These are phyloP conservation scores for Colletotrichum sojae DNA, from an alignment of 2,329 filamentous ascomycete species.

Conservation along the genomic window DNA sequence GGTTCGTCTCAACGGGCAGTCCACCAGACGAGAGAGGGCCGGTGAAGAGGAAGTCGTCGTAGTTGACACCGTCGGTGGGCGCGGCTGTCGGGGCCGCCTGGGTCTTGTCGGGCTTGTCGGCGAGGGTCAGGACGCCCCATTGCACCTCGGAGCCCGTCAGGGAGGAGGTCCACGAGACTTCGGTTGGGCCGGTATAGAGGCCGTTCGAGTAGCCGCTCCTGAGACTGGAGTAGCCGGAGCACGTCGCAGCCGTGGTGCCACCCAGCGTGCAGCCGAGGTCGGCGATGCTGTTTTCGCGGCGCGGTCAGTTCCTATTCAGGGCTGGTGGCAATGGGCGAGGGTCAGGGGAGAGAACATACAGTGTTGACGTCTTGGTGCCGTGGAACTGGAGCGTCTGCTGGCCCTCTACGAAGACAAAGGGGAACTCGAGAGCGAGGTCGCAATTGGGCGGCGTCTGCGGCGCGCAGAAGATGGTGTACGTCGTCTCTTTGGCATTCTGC, in stretches of 20 bases:
- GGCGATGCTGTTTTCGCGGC: conserved; percentile 53
- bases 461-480: conserved; percentile 65
- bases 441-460: conserved; percentile 57
- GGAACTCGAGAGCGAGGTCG: conserved; percentile 61
- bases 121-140: conserved; percentile 62
- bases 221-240: conserved; percentile 64
- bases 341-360: conserved; percentile 51
- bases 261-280: conserved; percentile 59
- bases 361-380: conserved; percentile 58
- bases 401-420: conserved; percentile 63
- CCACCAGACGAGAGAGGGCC: conserved; percentile 23
- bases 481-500: conserved; percentile 58
- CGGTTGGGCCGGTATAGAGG: conserved; percentile 57
- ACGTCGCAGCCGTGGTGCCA: conserved; percentile 60
- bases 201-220: conserved; percentile 56
- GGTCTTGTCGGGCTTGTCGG: conserved; percentile 52
- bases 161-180: conserved; percentile 61
- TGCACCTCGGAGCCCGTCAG: conserved; percentile 57
- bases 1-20: conserved; percentile 36
- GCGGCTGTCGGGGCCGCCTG: conserved; percentile 2
- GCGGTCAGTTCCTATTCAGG: conserved; percentile 10
- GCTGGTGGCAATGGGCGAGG: background rate
- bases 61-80: conserved; percentile 30
- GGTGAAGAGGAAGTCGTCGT: conserved; percentile 40
- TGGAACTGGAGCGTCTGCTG: conserved; percentile 60